Percentiles rank a stretch among this genome's conserved stretches.
Conservation (phyloP, 495 filamentous ascomycete genomes). For the Bombardia bombarda region DNA sequence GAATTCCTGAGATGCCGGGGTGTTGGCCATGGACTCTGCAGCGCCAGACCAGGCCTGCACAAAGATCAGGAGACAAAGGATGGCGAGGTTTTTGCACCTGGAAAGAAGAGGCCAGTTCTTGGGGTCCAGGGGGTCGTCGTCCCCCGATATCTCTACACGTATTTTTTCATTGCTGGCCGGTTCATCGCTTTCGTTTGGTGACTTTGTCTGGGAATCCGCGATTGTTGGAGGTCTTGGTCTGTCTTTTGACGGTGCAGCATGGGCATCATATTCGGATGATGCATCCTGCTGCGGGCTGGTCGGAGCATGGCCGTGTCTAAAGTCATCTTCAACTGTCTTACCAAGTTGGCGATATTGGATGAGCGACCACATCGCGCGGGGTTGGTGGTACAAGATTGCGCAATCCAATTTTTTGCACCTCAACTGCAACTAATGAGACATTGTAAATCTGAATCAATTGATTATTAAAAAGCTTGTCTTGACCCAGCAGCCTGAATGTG, state of each 20-base stretch:
- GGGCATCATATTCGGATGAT: neutral
- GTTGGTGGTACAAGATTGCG: neutral
- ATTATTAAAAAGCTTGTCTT: neutral
- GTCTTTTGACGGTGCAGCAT: neutral
- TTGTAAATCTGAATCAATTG: neutral
- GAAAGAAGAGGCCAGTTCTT: conserved; percentile 22
- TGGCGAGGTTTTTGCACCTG: conserved; percentile 26
- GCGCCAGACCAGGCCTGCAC: conserved; percentile 21
- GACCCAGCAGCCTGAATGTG: too few relatives aligned
- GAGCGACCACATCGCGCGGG: conserved; percentile 7
- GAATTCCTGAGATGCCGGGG: conserved; percentile 16
- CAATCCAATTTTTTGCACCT: too few relatives aligned
- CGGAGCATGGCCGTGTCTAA: neutral
- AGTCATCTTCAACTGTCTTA: conserved; percentile 2
- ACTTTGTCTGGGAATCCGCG: neutral
- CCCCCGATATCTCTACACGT: neutral
- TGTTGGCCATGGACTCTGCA: conserved; percentile 27
- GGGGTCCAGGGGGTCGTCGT: conserved; percentile 19
- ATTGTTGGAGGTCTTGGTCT: neutral
- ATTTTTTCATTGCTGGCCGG: conserved; percentile 1
- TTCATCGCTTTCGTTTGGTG: neutral
- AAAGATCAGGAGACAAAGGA: conserved; percentile 29
- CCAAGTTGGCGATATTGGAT: conserved; percentile 6
- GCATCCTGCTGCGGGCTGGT: neutral
- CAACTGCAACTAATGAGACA: neutral